Evolutionary conservation across 495 filamentous ascomycete species (phyloP).

Genomic region (Polyplosphaeria fusca): DNA sequence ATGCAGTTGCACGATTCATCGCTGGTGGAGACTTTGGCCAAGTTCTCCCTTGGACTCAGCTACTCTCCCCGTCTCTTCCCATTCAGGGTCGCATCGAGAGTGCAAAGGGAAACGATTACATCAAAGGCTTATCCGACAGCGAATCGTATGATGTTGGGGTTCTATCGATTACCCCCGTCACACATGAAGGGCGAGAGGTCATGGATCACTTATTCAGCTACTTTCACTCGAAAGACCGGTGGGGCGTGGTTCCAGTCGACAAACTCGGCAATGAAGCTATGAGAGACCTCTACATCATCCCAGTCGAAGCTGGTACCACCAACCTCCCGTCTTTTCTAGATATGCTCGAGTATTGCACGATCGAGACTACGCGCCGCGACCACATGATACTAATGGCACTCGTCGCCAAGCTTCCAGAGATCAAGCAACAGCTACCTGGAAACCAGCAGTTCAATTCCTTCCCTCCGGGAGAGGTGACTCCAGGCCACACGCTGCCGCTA

Average conservation of each 20-base stretch:
- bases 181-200: constrained; percentile 48
- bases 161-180: constrained; percentile 50
- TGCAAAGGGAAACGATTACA: constrained; percentile 78
- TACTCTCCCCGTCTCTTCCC: constrained; percentile 64
- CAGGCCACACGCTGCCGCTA: background rate
- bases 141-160: constrained; percentile 69
- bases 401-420: constrained; percentile 57
- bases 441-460: constrained; percentile 37
- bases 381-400: constrained; percentile 74
- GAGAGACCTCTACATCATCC: constrained; percentile 45
- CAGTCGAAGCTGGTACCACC: constrained; percentile 37
- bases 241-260: constrained; percentile 68
- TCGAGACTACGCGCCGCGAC: constrained; percentile 61
- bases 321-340: constrained; percentile 63
- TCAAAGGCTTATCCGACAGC: constrained; percentile 75
- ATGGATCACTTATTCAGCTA: constrained; percentile 76
- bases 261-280: constrained; percentile 53
- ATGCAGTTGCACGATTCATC: constrained; percentile 73
- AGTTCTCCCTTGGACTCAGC: constrained; percentile 61
- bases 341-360: constrained; percentile 67
- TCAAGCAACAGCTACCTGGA: constrained; percentile 44
- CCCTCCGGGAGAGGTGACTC: background rate
- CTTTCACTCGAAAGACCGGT: constrained; percentile 70
- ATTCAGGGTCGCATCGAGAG: constrained; percentile 82
- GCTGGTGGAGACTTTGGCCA: constrained; percentile 72